Percentiles rank a stretch among this genome's conserved stretches.
These are phyloP conservation scores for Taxillus chinensis DNA, from an alignment of 164 flowering plant genomes.

Conservation along the genomic window DNA sequence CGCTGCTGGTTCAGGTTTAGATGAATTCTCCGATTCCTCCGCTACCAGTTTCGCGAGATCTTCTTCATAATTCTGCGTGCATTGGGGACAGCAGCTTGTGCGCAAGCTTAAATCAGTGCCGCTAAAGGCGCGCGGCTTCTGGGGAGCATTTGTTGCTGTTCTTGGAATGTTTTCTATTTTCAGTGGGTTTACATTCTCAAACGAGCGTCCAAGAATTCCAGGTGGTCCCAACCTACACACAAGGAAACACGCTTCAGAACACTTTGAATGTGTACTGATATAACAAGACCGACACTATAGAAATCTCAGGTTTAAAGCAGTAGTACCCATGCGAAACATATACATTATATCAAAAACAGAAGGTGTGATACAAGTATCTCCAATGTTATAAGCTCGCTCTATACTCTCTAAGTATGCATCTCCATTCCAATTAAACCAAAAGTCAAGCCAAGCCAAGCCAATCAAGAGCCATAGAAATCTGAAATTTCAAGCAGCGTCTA, in stretches of 20 bases:
- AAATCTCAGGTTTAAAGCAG: too few relatives aligned
- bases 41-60: constrained; percentile 45
- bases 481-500: background rate
- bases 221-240: constrained; percentile 46
- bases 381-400: too few relatives aligned
- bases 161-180: constrained; percentile 24
- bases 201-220: constrained; percentile 47
- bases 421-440: too few relatives aligned
- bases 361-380: too few relatives aligned
- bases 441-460: background rate
- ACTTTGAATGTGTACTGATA: background rate
- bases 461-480: background rate
- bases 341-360: too few relatives aligned
- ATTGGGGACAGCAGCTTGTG: constrained; percentile 51
- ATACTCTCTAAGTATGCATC: too few relatives aligned
- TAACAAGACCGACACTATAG: too few relatives aligned
- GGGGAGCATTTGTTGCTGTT: constrained; percentile 15
- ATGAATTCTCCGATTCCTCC: constrained; percentile 41
- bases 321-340: too few relatives aligned
- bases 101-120: constrained; percentile 36
- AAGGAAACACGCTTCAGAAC: background rate
- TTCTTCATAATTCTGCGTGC: constrained; percentile 53
- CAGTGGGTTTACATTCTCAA: constrained; percentile 38
- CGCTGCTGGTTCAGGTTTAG: constrained; percentile 33
- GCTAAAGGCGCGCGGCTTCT: constrained; percentile 29